phyloP scores from a whole-genome alignment of 306 rosid species.

The Luffa acutangula region DNA sequence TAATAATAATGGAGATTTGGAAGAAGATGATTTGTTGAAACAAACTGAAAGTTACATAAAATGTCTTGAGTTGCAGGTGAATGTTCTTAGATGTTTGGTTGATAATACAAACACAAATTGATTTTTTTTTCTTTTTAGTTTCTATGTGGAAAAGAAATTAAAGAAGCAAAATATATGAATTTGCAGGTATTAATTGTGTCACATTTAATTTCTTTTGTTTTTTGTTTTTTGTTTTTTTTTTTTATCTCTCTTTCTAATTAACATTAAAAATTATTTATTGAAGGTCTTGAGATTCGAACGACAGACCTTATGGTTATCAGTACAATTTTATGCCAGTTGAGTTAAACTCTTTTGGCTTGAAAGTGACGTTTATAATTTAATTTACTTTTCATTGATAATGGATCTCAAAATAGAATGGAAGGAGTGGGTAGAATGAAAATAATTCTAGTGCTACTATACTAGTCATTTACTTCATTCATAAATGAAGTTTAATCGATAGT shows the following conservation, averaged over 20 bases:
- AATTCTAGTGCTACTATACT: not conserved
- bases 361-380: not conserved
- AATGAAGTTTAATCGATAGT: not conserved
- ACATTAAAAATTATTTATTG: not conserved
- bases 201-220: not conserved
- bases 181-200: not conserved
- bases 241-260: not conserved
- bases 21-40: slow-evolving; percentile 29
- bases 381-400: not conserved
- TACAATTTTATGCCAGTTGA: no score
- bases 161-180: not conserved
- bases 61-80: slow-evolving; percentile 63
- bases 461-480: not conserved
- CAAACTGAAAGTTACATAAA: slow-evolving; percentile 46
- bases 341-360: no score
- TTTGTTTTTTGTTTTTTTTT: no score
- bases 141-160: not conserved
- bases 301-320: no score
- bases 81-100: slow-evolving; percentile 41
- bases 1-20: slow-evolving; percentile 12
- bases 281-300: not conserved
- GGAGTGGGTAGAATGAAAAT: not conserved
- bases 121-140: not conserved
- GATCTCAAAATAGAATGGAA: not conserved
- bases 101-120: slow-evolving; percentile 16